Percentiles rank a stretch among this genome's conserved stretches.
phyloP scores from a whole-genome alignment of 352 stramenopile genomes.

The Phytophthora chlamydospora region DNA sequence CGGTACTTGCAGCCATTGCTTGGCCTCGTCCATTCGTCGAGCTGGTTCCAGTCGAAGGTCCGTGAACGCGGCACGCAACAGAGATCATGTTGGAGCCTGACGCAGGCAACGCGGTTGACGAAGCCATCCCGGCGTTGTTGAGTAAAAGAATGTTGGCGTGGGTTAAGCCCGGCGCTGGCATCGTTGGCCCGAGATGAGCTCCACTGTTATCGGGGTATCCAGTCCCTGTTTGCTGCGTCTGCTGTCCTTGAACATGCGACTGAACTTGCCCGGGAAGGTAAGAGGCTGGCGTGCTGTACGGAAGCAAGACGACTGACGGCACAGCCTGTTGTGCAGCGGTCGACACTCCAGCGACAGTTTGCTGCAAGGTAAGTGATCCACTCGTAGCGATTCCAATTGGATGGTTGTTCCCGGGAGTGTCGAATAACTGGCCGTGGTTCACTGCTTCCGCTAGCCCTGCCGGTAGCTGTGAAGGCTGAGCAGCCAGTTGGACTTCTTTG shows the following conservation, averaged over 20 bases:
- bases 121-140: slow-evolving; percentile 29
- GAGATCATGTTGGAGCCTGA: slow-evolving; percentile 33
- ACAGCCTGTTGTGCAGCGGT: slow-evolving; percentile 20
- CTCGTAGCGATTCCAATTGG: slow-evolving; percentile 3
- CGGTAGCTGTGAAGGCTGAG: slow-evolving; percentile 30
- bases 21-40: slow-evolving; percentile 9
- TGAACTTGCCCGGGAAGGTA: slow-evolving; percentile 24
- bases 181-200: not conserved
- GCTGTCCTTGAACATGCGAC: slow-evolving; percentile 10
- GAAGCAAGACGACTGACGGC: slow-evolving; percentile 41
- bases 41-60: slow-evolving; percentile 16
- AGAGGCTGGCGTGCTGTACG: slow-evolving; percentile 28
- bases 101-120: slow-evolving; percentile 2
- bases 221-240: slow-evolving; percentile 2
- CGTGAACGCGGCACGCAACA: slow-evolving; percentile 35
- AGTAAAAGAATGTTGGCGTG: slow-evolving; percentile 23
- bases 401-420: slow-evolving; percentile 5
- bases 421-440: slow-evolving; percentile 29
- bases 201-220: not conserved
- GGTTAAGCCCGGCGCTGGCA: slow-evolving; percentile 16
- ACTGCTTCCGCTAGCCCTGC: slow-evolving; percentile 29
- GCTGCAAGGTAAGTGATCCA: slow-evolving; percentile 14
- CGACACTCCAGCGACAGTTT: slow-evolving; percentile 6
- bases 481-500: slow-evolving; percentile 6
- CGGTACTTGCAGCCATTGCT: not conserved